phyloP scores from a whole-genome alignment of 2,329 filamentous ascomycete species.

The Aspergillus aculeatus region DNA sequence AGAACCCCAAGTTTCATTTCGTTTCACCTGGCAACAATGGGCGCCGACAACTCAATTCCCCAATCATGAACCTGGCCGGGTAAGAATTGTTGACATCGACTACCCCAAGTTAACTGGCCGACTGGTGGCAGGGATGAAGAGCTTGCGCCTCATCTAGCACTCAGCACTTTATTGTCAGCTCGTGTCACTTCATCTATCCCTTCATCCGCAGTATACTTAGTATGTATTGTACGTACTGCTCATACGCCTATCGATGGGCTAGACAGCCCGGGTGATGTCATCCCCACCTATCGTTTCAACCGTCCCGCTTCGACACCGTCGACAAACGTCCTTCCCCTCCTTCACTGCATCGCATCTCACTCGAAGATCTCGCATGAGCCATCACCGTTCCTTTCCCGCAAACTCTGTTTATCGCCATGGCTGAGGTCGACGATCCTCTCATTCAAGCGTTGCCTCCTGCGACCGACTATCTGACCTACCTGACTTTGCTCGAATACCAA shows the following conservation, averaged over 20 bases:
- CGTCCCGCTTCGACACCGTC: not conserved
- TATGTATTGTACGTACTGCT: too few relatives aligned
- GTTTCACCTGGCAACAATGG: not conserved
- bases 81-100: not conserved
- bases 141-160: not conserved
- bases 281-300: not conserved
- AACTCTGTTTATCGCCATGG: conserved; percentile 19
- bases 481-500: conserved; percentile 65
- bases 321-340: not conserved
- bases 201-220: too few relatives aligned
- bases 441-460: conserved; percentile 59
- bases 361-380: not conserved
- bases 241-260: not conserved
- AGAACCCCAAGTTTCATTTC: not conserved
- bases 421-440: conserved; percentile 49
- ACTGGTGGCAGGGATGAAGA: not conserved
- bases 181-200: not conserved
- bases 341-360: conserved; percentile 2
- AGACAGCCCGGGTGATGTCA: not conserved
- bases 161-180: not conserved
- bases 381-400: conserved; percentile 3
- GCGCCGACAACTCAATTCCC: not conserved
- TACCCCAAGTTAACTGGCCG: too few relatives aligned
- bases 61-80: not conserved
- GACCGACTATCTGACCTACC: conserved; percentile 65